These are phyloP conservation scores for Aspergillus nanangensis DNA, from an alignment of 495 filamentous ascomycete genomes.

Conservation along the genomic window DNA sequence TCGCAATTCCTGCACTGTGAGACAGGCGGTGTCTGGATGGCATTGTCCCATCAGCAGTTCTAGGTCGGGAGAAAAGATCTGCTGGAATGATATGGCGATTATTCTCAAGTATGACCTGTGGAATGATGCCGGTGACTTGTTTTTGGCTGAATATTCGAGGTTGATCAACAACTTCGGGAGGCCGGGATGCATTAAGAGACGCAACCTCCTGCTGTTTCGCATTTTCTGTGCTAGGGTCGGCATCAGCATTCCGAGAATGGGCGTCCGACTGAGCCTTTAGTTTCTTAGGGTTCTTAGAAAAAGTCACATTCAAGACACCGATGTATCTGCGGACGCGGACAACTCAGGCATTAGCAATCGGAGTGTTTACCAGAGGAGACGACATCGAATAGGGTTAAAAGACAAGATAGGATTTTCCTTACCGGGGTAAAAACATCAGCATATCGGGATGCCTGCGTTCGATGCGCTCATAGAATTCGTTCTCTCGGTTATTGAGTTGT, in stretches of 20 bases:
- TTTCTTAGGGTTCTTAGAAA: constrained; percentile 74
- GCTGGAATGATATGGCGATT: constrained; percentile 94
- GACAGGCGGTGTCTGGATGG: constrained; percentile 15
- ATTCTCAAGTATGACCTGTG: constrained; percentile 91
- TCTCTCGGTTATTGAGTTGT: constrained; percentile 93
- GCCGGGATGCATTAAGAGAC: constrained; percentile 11
- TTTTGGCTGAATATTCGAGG: constrained; percentile 79
- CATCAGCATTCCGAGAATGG: constrained; percentile 17
- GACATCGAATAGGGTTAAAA: too few species aligned
- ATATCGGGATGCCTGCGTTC: constrained; percentile 86
- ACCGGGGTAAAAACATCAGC: constrained; percentile 89
- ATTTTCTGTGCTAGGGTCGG: constrained; percentile 6
- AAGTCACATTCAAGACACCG: constrained; percentile 94
- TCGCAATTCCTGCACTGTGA: constrained; percentile 10
- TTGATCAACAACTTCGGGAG: constrained; percentile 29
- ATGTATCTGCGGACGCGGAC: constrained; percentile 65
- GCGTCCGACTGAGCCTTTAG: constrained; percentile 50
- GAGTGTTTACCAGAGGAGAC: constrained; percentile 6
- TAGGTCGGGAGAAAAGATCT: constrained; percentile 56
- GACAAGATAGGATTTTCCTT: constrained; percentile 43
- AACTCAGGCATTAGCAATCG: constrained; percentile 28
- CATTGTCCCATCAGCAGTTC: constrained; percentile 21
- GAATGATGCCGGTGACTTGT: constrained; percentile 58
- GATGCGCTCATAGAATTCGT: constrained; percentile 96
- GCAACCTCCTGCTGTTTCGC: constrained; percentile 16